Evolutionary conservation across 768 basidiomycete species (phyloP).

Genomic region (Lactarius deliciosus): DNA sequence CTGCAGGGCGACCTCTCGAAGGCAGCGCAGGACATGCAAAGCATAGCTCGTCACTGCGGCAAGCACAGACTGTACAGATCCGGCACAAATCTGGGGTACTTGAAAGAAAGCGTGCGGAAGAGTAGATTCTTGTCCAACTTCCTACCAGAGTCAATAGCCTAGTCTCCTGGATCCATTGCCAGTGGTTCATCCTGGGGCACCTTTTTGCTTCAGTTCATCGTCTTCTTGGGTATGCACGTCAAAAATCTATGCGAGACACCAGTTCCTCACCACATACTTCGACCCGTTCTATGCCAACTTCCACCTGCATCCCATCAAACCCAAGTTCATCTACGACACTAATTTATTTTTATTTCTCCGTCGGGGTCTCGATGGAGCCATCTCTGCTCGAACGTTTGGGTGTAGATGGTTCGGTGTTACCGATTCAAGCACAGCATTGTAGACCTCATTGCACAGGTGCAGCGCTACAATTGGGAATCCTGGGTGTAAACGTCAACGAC

Average conservation of each 20-base stretch:
- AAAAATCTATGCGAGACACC: constrained; percentile 46
- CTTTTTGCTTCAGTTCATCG: constrained; percentile 44
- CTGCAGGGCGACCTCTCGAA: constrained; percentile 52
- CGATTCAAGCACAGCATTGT: constrained; percentile 10
- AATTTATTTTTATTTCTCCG: constrained; percentile 35
- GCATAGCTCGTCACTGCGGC: constrained; percentile 44
- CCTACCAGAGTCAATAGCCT: constrained; percentile 21
- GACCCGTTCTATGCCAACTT: constrained; percentile 77
- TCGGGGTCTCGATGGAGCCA: constrained; percentile 2
- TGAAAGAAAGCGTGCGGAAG: constrained; percentile 41
- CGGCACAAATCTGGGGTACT: constrained; percentile 36
- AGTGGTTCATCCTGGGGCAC: constrained; percentile 41
- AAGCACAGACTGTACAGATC: constrained; percentile 41
- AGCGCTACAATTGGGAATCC: constrained; percentile 26
- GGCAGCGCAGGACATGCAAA: constrained; percentile 51
- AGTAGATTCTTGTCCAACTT: constrained; percentile 36
- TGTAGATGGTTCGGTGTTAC: constrained; percentile 11
- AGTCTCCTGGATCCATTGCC: constrained; percentile 34
- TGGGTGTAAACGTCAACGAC: constrained; percentile 16
- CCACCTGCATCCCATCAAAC: constrained; percentile 48
- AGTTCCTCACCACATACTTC: no score
- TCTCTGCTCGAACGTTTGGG: constrained; percentile 20
- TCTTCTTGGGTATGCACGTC: constrained; percentile 51
- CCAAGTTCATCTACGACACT: constrained; percentile 42
- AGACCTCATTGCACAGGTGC: constrained; percentile 16